A percentile compares a stretch with the other conserved stretches of the same genome.
phyloP scores from a whole-genome alignment of 495 filamentous ascomycete genomes.

The Hypoxylon lienhwacheense region DNA sequence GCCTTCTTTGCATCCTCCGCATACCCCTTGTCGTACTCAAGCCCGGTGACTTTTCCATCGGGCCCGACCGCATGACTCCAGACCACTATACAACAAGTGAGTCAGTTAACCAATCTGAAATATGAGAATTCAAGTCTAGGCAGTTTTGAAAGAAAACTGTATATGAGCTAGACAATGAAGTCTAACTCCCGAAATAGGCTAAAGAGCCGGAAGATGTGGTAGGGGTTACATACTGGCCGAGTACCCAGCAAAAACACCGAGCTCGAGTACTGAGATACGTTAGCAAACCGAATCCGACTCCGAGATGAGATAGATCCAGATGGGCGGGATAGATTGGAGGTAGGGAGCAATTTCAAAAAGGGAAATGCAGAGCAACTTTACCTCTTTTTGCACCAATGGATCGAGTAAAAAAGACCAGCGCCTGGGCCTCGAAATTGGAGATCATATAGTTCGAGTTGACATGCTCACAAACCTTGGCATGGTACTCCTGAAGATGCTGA shows the following conservation, averaged over 20 bases:
- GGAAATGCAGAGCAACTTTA: constrained; percentile 6
- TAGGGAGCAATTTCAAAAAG: not conserved
- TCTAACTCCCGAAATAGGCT: constrained; percentile 16
- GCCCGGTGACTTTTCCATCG: constrained; percentile 42
- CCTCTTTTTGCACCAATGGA: constrained; percentile 42
- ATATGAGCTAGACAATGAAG: not conserved
- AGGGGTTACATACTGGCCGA: constrained; percentile 31
- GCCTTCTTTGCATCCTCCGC: constrained; percentile 33
- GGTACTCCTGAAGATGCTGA: constrained; percentile 35
- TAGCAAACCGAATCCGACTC: not conserved
- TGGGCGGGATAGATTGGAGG: not conserved
- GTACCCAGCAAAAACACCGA: constrained; percentile 44
- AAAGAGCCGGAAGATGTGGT: constrained; percentile 1
- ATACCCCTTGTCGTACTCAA: constrained; percentile 40
- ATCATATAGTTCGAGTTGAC: constrained; percentile 41
- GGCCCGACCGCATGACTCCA: constrained; percentile 42
- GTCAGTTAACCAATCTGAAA: not conserved
- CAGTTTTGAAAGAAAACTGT: not conserved
- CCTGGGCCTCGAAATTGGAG: constrained; percentile 39
- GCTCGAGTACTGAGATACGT: constrained; percentile 39
- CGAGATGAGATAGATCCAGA: not conserved
- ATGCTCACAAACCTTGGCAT: constrained; percentile 33
- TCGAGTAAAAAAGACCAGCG: constrained; percentile 36
- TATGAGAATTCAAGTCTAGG: not conserved
- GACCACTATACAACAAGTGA: constrained; percentile 15